Evolutionary conservation across 75 land plant species (phyloP).

Genomic region (Azolla pinnata): DNA sequence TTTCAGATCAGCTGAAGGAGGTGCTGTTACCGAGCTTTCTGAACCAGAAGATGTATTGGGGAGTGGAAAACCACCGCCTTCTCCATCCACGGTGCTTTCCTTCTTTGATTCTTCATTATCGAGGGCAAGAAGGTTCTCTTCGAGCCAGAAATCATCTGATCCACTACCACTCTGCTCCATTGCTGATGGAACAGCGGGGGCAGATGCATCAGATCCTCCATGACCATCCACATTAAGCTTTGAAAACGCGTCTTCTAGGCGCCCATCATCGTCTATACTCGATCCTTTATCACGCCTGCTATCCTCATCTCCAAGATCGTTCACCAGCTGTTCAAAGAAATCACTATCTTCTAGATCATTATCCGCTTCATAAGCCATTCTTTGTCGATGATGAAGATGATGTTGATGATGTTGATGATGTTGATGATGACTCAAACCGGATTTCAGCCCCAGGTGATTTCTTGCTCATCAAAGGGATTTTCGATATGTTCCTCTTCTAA

Average conservation of each 20-base stretch:
- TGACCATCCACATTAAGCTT: constrained; percentile 1
- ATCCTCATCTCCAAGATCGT: constrained; percentile 32
- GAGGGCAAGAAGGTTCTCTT: neutral
- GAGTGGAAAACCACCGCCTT: too few relatives aligned
- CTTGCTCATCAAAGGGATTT: too few relatives aligned
- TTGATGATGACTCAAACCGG: too few relatives aligned
- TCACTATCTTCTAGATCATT: constrained; percentile 60
- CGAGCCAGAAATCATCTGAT: constrained; percentile 3
- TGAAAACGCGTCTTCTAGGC: constrained; percentile 11
- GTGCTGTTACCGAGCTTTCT: neutral
- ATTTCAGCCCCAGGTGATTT: too few relatives aligned
- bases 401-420: too few relatives aligned
- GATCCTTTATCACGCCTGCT: neutral
- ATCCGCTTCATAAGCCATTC: too few relatives aligned
- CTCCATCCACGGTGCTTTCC: neutral
- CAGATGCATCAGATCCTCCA: neutral
- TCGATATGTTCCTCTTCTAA: too few relatives aligned
- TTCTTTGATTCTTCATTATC: too few relatives aligned
- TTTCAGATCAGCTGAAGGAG: neutral
- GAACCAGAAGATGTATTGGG: neutral
- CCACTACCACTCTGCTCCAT: neutral
- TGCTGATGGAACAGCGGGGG: neutral
- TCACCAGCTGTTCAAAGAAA: constrained; percentile 66
- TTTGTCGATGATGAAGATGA: too few relatives aligned
- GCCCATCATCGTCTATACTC: constrained; percentile 8